phyloP scores from a whole-genome alignment of 2,329 filamentous ascomycete genomes.

The Aspergillus japonicus region DNA sequence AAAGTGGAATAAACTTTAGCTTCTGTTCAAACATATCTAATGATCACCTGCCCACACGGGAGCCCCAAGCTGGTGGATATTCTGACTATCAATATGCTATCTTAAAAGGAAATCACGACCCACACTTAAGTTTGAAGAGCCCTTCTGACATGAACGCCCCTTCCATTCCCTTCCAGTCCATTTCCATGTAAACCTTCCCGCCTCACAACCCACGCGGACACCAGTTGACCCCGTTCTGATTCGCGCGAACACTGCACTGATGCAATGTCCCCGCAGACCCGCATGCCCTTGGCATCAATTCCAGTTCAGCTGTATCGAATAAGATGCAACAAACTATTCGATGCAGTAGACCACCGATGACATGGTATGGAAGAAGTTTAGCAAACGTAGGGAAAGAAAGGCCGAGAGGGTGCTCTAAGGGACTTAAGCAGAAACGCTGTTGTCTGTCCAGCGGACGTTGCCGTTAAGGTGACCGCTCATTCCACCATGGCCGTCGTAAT shows the following conservation, averaged over 20 bases:
- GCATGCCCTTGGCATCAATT: neutral
- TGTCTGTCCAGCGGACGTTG: slow-evolving; percentile 16
- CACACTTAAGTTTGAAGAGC: neutral
- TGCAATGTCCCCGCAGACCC: neutral
- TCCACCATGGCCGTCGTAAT: slow-evolving; percentile 20
- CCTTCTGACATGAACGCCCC: neutral
- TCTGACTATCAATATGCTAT: neutral
- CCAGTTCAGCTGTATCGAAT: neutral
- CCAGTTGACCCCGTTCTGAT: neutral
- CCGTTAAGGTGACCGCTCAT: slow-evolving; percentile 18
- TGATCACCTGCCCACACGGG: neutral
- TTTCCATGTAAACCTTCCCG: no score
- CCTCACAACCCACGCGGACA: neutral
- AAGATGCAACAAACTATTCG: neutral
- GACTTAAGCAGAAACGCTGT: slow-evolving; percentile 12
- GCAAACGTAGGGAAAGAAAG: neutral
- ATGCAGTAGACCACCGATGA: neutral
- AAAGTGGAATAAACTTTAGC: neutral
- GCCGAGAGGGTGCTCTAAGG: neutral
- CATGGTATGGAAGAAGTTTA: neutral
- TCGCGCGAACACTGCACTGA: neutral
- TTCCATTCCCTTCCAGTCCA: no score
- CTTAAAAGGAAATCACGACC: neutral
- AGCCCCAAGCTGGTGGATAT: neutral
- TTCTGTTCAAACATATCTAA: neutral